phyloP scores from a whole-genome alignment of 805 yeast species.

The Saccharomycodes ludwigii region DNA sequence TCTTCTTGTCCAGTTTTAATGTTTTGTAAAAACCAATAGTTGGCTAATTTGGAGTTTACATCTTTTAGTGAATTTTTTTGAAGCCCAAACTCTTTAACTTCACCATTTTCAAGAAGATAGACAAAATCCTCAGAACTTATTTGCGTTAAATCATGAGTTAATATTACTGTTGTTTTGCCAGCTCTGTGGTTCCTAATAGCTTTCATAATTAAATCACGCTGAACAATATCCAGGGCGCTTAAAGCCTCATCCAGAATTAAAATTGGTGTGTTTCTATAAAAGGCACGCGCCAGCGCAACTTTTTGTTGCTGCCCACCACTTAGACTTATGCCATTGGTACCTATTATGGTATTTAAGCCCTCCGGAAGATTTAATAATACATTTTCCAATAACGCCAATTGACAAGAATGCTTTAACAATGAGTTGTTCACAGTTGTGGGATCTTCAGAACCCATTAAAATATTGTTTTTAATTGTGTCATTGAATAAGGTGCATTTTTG shows the following conservation, averaged over 20 bases:
- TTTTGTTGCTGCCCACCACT: constrained; percentile 93
- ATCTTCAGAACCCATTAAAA: constrained; percentile 34
- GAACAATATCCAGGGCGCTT: constrained; percentile 59
- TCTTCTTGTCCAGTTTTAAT: no score
- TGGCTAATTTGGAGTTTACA: constrained; percentile 1
- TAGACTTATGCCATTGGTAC: constrained; percentile 32
- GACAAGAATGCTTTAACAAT: constrained; percentile 32
- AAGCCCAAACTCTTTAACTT: constrained; percentile 32
- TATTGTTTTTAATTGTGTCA: constrained; percentile 49
- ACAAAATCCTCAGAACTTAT: constrained; percentile 48
- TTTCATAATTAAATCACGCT: constrained; percentile 33
- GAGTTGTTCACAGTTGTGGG: constrained; percentile 14
- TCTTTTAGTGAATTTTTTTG: constrained; percentile 22
- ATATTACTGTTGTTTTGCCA: constrained; percentile 62
- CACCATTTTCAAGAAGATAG: constrained; percentile 47
- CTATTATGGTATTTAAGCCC: constrained; percentile 43
- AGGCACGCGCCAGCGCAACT: constrained; percentile 75
- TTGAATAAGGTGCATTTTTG: constrained; percentile 59
- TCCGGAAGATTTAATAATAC: constrained; percentile 36
- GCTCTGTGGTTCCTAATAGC: constrained; percentile 47
- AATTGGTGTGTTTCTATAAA: constrained; percentile 57
- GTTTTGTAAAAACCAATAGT: no score
- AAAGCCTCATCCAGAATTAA: constrained; percentile 77
- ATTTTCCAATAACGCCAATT: constrained; percentile 39
- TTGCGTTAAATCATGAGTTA: constrained; percentile 65